Conservation (phyloP, 164 flowering plant genomes). For the Nymphaea colorata region DNA sequence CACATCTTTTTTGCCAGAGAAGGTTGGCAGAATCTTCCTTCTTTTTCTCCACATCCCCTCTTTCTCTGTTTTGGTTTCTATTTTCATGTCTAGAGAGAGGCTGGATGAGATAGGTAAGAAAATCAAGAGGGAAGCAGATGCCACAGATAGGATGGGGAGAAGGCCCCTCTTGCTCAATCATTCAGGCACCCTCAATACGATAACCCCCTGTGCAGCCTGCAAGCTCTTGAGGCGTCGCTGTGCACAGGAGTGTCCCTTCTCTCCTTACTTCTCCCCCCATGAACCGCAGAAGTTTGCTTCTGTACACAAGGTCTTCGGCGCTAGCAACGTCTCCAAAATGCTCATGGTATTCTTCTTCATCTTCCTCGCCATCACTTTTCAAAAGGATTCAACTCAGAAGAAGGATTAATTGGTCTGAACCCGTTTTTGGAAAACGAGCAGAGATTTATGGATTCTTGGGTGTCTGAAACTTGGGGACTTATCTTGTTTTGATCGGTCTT, state of each 20-base stretch:
- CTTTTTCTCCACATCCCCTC: not conserved
- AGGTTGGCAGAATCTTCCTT: not conserved
- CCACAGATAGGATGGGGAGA: conserved; percentile 39
- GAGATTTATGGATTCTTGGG: too few species aligned
- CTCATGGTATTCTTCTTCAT: conserved; percentile 40
- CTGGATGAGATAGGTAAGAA: conserved; percentile 73
- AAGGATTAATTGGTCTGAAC: too few species aligned
- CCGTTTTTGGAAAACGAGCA: too few species aligned
- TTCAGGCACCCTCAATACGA: conserved; percentile 56
- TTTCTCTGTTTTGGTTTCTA: not conserved
- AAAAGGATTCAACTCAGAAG: too few species aligned
- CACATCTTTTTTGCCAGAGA: not conserved
- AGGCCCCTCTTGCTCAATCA: conserved; percentile 50
- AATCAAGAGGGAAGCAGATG: conserved; percentile 67
- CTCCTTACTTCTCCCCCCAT: conserved; percentile 92
- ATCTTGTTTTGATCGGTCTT: not conserved
- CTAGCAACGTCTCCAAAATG: conserved; percentile 97
- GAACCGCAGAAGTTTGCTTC: conserved; percentile 93
- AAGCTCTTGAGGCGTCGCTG: conserved; percentile 80
- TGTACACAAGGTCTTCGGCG: conserved; percentile 94
- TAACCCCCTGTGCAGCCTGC: conserved; percentile 96
- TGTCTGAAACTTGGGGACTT: too few species aligned
- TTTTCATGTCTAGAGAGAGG: conserved; percentile 34
- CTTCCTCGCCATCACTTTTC: not conserved
- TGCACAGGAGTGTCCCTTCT: conserved; percentile 90